Evolutionary conservation across 768 basidiomycete genomes (phyloP).

Genomic region (Auricularia heimuer): DNA sequence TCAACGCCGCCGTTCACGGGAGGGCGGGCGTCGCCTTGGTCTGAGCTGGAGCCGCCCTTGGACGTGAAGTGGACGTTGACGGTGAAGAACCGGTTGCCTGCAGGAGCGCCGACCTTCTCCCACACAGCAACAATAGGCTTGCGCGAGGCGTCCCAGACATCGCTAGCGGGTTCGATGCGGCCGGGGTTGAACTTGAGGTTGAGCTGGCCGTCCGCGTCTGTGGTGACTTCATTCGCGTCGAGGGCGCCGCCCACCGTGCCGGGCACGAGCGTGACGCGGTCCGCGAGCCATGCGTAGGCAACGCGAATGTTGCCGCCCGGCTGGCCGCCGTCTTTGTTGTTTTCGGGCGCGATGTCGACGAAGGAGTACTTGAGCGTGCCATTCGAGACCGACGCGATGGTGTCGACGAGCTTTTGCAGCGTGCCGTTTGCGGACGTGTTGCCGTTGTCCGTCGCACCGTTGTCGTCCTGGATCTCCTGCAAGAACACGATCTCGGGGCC

Average conservation of each 20-base stretch:
- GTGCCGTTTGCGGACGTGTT: conserved; percentile 35
- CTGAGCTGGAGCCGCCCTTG: conserved; percentile 46
- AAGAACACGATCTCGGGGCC: conserved; percentile 52
- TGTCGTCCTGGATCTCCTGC: conserved; percentile 40
- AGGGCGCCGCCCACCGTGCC: conserved; percentile 39
- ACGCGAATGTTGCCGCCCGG: conserved; percentile 57
- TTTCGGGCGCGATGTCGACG: conserved; percentile 40
- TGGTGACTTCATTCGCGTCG: conserved; percentile 31
- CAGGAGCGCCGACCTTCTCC: conserved; percentile 25
- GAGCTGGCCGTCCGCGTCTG: conserved; percentile 23
- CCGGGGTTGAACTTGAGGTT: conserved; percentile 50
- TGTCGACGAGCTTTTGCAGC: conserved; percentile 36
- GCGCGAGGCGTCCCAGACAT: conserved; percentile 46
- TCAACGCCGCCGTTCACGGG: conserved; percentile 46
- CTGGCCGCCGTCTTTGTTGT: conserved; percentile 48
- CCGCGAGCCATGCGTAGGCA: conserved; percentile 37
- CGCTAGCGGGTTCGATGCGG: conserved; percentile 44
- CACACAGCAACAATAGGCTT: conserved; percentile 54
- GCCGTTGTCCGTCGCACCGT: conserved; percentile 9
- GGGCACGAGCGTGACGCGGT: conserved; percentile 18
- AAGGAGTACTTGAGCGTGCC: conserved; percentile 35
- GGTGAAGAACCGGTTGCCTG: conserved; percentile 41
- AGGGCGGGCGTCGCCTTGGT: conserved; percentile 46
- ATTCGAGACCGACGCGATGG: conserved; percentile 31
- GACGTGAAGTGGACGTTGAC: conserved; percentile 52